Evolutionary conservation across 257 asterid species (phyloP), one percentile per base, ranked within the genome.

Genomic region (Ajuga chamaepitys): DNA sequence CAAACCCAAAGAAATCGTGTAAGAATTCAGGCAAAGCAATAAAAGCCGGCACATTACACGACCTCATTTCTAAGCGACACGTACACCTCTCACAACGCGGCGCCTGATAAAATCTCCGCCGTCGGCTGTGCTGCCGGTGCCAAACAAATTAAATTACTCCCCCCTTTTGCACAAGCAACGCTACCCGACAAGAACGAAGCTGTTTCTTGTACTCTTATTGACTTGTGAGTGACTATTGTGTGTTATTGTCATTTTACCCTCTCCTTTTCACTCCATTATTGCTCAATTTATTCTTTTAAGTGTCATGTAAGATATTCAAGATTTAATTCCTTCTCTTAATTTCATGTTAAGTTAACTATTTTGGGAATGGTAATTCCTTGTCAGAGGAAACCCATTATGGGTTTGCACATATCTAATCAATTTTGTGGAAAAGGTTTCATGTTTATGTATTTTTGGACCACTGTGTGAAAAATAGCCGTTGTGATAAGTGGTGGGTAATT

Each of bases 51-150:
- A 62, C 70, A 55, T n/a, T 20, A 40, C 67, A 65, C 66, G 38
- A 67, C 53, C 62, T 32, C 75, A 13, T 53, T 24, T 25, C 6
- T 9, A 28, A 0, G 50, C 52, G 86, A 66, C 86, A 81, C 86
- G 83, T 74, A 66, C 66, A 7, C 17, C n/a, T 14, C 68, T 28
- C 26, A 17, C 45, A 30, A 53, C 40, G 38, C 64, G 66, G 78
- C 66, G 76, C 68, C 57, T 50, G 55, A 63, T 70, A 9, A 74
- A 71, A 71, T 81, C 78, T 72, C 53, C 38, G 48, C 71, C 78
- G 77, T 75, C 78, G 64, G 79, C 58, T 32, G 59, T 6, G 79
- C 58, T 32, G 59, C 9, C 57, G 17, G 24, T 28, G 70, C 44
- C 59, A 17, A 34, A 5, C 63, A 38, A 77, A 50, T n/a, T 26